Evolutionary conservation across 164 flowering plant genomes (phyloP).

Genomic region (Aristolochia californica): DNA sequence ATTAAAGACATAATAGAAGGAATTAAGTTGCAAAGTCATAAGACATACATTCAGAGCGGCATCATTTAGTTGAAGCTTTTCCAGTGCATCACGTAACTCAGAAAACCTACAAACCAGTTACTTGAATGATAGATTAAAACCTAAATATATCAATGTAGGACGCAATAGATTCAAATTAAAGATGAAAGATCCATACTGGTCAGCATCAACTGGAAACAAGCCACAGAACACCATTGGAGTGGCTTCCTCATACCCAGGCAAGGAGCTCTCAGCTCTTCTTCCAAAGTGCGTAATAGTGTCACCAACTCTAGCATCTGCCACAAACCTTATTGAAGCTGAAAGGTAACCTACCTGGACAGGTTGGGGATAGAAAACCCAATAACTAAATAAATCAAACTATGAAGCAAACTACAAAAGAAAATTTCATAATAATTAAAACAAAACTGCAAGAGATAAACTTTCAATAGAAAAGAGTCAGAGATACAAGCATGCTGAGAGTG

Average conservation of each 20-base stretch:
- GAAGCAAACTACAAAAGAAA: neutral
- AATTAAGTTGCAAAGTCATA: too few relatives aligned
- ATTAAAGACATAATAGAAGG: too few relatives aligned
- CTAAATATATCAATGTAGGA: neutral
- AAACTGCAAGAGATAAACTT: too few relatives aligned
- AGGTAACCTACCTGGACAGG: slow-evolving; percentile 83
- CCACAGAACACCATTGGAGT: slow-evolving; percentile 99
- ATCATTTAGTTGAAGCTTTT: slow-evolving; percentile 92
- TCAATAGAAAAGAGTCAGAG: too few relatives aligned
- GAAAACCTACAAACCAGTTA: slow-evolving; percentile 43
- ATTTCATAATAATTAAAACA: too few relatives aligned
- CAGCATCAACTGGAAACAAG: slow-evolving; percentile 92
- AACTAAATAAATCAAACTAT: neutral
- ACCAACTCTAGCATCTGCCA: slow-evolving; percentile 97
- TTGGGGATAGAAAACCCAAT: slow-evolving; percentile 1
- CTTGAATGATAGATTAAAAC: neutral
- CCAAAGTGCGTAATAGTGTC: slow-evolving; percentile 75
- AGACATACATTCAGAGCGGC: slow-evolving; percentile 75
- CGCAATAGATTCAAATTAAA: neutral
- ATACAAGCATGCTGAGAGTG: too few relatives aligned
- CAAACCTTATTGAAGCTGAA: slow-evolving; percentile 91
- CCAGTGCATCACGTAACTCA: slow-evolving; percentile 92
- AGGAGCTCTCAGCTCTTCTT: slow-evolving; percentile 57
- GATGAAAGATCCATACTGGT: slow-evolving; percentile 49
- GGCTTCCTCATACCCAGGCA: slow-evolving; percentile 96